Evolutionary conservation across 306 rosid genomes (phyloP), one percentile per base, ranked within the genome.

Genomic region (Ormosia semicastrata): DNA sequence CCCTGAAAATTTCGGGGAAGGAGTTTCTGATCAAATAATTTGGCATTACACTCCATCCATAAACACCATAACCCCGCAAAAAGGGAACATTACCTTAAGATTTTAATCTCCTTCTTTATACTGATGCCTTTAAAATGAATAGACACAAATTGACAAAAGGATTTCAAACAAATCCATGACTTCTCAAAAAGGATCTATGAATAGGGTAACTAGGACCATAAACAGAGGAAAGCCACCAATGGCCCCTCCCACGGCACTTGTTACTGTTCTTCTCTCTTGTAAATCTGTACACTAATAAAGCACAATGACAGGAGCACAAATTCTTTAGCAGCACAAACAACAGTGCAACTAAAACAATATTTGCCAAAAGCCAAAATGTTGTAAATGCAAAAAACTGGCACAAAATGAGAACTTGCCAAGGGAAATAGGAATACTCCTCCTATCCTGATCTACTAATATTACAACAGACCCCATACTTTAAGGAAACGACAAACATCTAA

Each of bases 121-220:
- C 75, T 1, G 9, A 47, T 13, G 60, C 59, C 74, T 66, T 76
- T 53, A 69, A 76, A 81, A 63, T 47, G 32, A 47, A 64, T 37
- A 82, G 34, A 44, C 67, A 66, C 8, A 54, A 73, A 24, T 5
- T 49, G 65, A 64, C 58, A 80, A 46, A 11, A 82, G 46, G 24
- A 47, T 47, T 82, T 3, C 10, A 47, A 32, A 68, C 7, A 67
- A 67, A 39, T 10, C 18, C 12, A 63, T 76, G 34, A n/a, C n/a
- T n/a, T n/a, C n/a, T n/a, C n/a, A n/a, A n/a, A n/a, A n/a, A n/a
- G n/a, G n/a, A n/a, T n/a, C n/a, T n/a, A n/a, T n/a, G n/a, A n/a
- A n/a, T n/a, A n/a, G n/a, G n/a, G n/a, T n/a, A n/a, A n/a, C n/a
- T n/a, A n/a, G n/a, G n/a, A n/a, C n/a, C n/a, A n/a, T n/a, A n/a